Percentiles rank a stretch among this genome's conserved stretches.
phyloP scores from a whole-genome alignment of 768 basidiomycete species.

The Phlebiopsis gigantea region DNA sequence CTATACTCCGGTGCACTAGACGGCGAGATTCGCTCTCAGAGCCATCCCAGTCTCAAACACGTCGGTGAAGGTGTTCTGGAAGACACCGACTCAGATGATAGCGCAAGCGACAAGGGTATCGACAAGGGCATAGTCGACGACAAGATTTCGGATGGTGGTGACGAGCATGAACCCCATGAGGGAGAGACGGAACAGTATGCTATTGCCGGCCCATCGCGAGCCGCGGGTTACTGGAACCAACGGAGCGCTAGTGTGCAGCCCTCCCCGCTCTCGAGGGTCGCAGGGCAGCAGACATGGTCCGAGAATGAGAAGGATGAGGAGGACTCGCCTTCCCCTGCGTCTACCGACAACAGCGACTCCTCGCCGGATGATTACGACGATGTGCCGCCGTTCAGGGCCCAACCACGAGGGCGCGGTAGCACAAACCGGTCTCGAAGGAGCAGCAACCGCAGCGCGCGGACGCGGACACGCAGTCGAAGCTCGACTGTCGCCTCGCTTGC shows the following conservation, averaged over 20 bases:
- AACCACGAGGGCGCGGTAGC: neutral
- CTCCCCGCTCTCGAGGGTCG: conserved; percentile 62
- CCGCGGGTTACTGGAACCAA: conserved; percentile 19
- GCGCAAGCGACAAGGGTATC: conserved; percentile 7
- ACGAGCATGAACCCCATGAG: neutral
- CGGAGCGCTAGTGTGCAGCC: conserved; percentile 38
- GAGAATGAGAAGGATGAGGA: conserved; percentile 45
- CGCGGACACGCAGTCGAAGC: conserved; percentile 49
- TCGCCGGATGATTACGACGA: conserved; percentile 25
- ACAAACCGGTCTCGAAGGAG: conserved; percentile 19
- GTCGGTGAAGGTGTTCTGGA: conserved; percentile 76
- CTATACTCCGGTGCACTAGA: neutral
- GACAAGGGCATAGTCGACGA: conserved; percentile 33
- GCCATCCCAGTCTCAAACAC: conserved; percentile 47
- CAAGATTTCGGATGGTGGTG: neutral
- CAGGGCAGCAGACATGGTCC: conserved; percentile 48
- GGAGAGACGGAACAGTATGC: neutral
- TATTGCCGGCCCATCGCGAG: neutral
- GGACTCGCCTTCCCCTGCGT: conserved; percentile 52
- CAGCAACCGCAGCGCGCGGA: conserved; percentile 16
- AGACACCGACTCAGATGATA: conserved; percentile 59
- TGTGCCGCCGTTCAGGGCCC: conserved; percentile 21
- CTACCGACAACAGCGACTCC: conserved; percentile 54
- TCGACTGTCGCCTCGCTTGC: conserved; percentile 63
- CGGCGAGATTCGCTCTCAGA: conserved; percentile 29